These are phyloP conservation scores for Kurtzmaniella quercitrusa DNA, from an alignment of 1,139 yeast species.

Conservation along the genomic window DNA sequence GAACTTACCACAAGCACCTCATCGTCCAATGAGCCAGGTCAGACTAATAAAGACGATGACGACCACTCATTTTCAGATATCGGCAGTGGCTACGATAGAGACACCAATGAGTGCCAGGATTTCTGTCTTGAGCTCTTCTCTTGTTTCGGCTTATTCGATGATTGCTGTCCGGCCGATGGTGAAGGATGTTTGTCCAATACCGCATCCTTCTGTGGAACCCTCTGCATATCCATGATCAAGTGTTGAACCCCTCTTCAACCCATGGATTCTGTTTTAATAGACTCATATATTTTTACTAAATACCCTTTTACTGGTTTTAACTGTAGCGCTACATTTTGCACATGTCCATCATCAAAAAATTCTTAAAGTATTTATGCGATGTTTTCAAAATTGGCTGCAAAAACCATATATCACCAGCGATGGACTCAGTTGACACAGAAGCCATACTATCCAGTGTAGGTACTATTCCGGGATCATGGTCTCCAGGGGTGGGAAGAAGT, in stretches of 20 bases:
- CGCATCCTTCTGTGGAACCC: conserved; percentile 37
- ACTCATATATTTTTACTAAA: neutral
- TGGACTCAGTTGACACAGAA: neutral
- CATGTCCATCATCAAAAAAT: neutral
- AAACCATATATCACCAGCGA: neutral
- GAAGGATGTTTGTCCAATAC: conserved; percentile 38
- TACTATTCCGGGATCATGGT: neutral
- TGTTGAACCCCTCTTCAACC: conserved; percentile 11
- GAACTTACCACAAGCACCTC: neutral
- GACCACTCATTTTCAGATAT: conserved; percentile 15
- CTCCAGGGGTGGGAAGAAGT: neutral
- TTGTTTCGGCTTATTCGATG: conserved; percentile 41
- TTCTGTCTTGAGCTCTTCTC: conserved; percentile 35
- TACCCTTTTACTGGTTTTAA: neutral
- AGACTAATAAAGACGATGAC: neutral
- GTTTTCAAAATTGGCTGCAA: neutral
- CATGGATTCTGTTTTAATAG: neutral
- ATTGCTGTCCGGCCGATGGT: conserved; percentile 39
- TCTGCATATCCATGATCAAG: conserved; percentile 34
- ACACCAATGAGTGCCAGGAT: conserved; percentile 40
- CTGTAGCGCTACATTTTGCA: neutral
- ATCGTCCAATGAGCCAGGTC: neutral
- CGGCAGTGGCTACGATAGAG: conserved; percentile 34
- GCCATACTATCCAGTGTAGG: neutral
- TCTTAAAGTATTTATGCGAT: neutral